Evolutionary conservation across 192 early-diverging fungal genomes (phyloP).

Genomic region (Rhizophagus clarus): DNA sequence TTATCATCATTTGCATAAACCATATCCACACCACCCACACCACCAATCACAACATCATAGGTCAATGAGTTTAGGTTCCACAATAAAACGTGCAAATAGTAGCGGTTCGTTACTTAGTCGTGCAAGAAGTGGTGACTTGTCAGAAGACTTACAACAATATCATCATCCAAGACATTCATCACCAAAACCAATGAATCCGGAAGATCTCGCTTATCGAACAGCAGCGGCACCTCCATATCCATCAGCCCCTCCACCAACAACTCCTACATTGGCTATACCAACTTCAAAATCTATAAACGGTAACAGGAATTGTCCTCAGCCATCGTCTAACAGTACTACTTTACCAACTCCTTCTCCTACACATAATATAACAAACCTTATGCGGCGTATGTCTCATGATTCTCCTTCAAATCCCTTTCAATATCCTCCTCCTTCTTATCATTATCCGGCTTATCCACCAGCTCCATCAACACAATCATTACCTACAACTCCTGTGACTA

Average conservation of each 20-base stretch:
- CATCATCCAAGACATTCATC: slow-evolving; percentile 26
- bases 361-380: slow-evolving; percentile 17
- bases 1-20: slow-evolving; percentile 32
- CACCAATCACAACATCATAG: slow-evolving; percentile 28
- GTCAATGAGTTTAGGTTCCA: slow-evolving; percentile 28
- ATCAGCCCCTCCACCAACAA: slow-evolving; percentile 20
- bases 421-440: slow-evolving; percentile 18
- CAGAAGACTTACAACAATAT: slow-evolving; percentile 23
- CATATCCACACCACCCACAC: neutral
- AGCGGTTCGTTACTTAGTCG: slow-evolving; percentile 29
- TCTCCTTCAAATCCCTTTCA: slow-evolving; percentile 21
- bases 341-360: neutral
- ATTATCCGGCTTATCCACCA: slow-evolving; percentile 8
- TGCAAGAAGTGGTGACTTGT: slow-evolving; percentile 19
- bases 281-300: slow-evolving; percentile 5
- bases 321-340: neutral
- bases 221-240: slow-evolving; percentile 13
- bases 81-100: slow-evolving; percentile 30
- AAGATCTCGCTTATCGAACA: slow-evolving; percentile 27
- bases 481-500: slow-evolving; percentile 24
- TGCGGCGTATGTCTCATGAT: slow-evolving; percentile 29
- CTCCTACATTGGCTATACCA: slow-evolving; percentile 32
- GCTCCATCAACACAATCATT: slow-evolving; percentile 25
- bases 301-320: neutral
- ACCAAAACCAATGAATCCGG: slow-evolving; percentile 21